Evolutionary conservation across 2,329 filamentous ascomycete species (phyloP), one percentile per base, ranked within the genome.

Genomic region (Alternaria arbusti): DNA sequence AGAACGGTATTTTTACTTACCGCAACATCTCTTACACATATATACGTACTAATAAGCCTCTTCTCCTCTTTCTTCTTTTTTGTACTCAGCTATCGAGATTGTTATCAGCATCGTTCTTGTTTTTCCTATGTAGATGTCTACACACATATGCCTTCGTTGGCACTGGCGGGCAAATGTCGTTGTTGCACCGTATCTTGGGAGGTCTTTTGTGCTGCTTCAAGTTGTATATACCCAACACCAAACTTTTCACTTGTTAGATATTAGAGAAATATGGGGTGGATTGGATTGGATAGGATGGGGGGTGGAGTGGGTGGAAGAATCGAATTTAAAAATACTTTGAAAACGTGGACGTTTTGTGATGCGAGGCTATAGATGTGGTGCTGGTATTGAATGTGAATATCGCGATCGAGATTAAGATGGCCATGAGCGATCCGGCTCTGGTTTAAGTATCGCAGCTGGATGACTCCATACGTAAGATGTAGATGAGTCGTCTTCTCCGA

Each of bases 91-190:
- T 36, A 40, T 40, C 36, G 49, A 52, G 49, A 52, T 52, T 52
- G 49, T 52, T 40, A 40, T 40, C 36, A 40, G 32, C 32, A 36
- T 36, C 32, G 15, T 36, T 40, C 2, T 40, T 36, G 32, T 32
- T 52, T 52, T 52, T 52, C 49, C 49, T 52, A 52, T 52, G 49
- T 52, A 52, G 49, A 52, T 40, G 49, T 52, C 49, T 40, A 52
- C 30, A 36, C 8, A 51, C 22, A 36, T 0, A 40, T 40, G 49
- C 49, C 49, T 52, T 52, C 49, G 49, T 36, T 52, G 49, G 49
- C 49, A 23, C n/a, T 36, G 30, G 30, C 28, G 22, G 32, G 32
- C 32, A 36, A 36, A 36, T 36, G 32, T 36, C 32, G 15, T 36
- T 36, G 32, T 36, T 36, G 32, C 32, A 36, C 32, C 32, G 32